Percentiles rank a stretch among this genome's conserved stretches.
These are phyloP conservation scores for Neurospora sp. DNA, from an alignment of 495 filamentous ascomycete species.

Conservation along the genomic window DNA sequence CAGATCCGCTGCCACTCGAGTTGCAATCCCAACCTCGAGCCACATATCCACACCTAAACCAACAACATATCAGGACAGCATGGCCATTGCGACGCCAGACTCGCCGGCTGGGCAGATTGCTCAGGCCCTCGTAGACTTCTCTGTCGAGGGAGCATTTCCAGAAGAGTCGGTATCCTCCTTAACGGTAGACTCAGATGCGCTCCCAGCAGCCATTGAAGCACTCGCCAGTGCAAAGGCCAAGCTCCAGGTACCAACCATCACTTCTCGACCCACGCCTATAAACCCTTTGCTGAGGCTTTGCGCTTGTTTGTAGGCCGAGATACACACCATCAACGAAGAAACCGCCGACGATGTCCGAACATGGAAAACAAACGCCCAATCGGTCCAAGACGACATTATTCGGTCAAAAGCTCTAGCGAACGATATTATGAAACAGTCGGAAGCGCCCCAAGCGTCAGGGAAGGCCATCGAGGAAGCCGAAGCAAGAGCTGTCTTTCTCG, in stretches of 20 bases:
- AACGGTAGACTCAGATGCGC: slow-evolving; percentile 44
- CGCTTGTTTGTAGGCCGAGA: slow-evolving; percentile 44
- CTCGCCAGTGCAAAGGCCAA: slow-evolving; percentile 56
- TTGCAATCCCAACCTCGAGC: not conserved
- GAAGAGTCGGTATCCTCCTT: slow-evolving; percentile 62
- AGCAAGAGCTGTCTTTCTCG: slow-evolving; percentile 59
- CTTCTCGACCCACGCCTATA: not conserved
- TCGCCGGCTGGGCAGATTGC: slow-evolving; percentile 34
- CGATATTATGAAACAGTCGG: slow-evolving; percentile 63
- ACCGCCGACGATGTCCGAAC: slow-evolving; percentile 67
- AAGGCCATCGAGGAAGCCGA: slow-evolving; percentile 53
- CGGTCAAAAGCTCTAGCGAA: slow-evolving; percentile 59
- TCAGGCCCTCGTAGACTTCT: slow-evolving; percentile 61
- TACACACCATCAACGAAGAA: slow-evolving; percentile 61
- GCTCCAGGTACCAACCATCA: slow-evolving; percentile 47
- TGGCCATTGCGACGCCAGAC: slow-evolving; percentile 7
- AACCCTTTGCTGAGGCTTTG: slow-evolving; percentile 4
- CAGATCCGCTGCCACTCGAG: not conserved
- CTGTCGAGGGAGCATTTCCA: slow-evolving; percentile 62
- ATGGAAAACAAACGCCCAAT: slow-evolving; percentile 76
- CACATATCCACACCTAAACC: not conserved
- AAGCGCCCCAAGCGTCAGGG: slow-evolving; percentile 50
- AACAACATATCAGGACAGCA: slow-evolving; percentile 2
- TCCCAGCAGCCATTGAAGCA: slow-evolving; percentile 53
- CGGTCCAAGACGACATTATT: slow-evolving; percentile 74